Evolutionary conservation across 164 flowering plant species (phyloP).

Genomic region (Protea cynaroides): DNA sequence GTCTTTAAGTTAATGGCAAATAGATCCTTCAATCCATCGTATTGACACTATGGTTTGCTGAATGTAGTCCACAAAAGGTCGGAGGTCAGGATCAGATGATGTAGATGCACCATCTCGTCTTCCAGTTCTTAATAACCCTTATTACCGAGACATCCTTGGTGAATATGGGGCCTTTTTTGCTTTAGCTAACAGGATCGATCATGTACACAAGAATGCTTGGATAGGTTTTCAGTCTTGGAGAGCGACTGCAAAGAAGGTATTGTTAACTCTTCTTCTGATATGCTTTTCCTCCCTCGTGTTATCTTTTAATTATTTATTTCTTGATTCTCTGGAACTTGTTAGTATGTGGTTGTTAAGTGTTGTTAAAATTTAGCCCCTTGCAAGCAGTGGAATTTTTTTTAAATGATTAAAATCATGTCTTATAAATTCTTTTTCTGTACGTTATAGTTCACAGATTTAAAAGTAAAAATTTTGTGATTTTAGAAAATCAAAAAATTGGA

Average conservation of each 20-base stretch:
- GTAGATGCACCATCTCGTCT: slow-evolving; percentile 91
- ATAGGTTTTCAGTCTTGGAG: slow-evolving; percentile 99
- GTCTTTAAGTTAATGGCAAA: not conserved
- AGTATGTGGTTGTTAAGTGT: no score
- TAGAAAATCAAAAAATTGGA: no score
- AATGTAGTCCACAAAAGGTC: slow-evolving; percentile 75
- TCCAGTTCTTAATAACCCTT: slow-evolving; percentile 60
- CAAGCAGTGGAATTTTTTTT: no score
- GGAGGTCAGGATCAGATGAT: slow-evolving; percentile 82
- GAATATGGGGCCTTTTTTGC: slow-evolving; percentile 91
- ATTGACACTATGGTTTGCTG: slow-evolving; percentile 14
- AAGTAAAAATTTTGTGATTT: no score
- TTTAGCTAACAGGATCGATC: slow-evolving; percentile 79
- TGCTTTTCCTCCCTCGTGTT: not conserved
- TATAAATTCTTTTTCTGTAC: no score
- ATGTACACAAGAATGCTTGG: slow-evolving; percentile 95
- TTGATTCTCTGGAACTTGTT: no score
- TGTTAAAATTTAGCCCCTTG: no score
- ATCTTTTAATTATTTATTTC: not conserved
- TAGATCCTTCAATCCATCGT: slow-evolving; percentile 5
- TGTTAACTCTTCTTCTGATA: not conserved
- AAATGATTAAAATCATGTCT: no score
- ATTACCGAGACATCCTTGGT: slow-evolving; percentile 77
- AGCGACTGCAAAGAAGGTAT: slow-evolving; percentile 79
- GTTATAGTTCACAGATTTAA: no score